Conservation (phyloP, 2,329 filamentous ascomycete genomes). For the Penicillium sp. region DNA sequence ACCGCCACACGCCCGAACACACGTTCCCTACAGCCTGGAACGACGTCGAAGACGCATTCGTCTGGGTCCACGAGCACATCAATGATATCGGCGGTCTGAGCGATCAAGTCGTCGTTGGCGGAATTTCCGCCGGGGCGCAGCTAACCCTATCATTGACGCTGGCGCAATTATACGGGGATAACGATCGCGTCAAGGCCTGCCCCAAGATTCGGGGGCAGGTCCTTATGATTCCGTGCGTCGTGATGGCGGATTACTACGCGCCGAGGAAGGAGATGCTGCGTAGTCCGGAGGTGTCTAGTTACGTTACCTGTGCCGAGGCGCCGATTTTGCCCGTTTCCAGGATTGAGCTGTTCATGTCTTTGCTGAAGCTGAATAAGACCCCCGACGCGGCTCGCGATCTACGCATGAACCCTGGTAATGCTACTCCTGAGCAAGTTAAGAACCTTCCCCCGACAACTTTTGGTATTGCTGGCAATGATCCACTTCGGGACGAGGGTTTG, state of each 20-base stretch:
- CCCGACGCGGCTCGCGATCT: conserved; percentile 32
- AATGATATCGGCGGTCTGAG: conserved; percentile 42
- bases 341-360: conserved; percentile 35
- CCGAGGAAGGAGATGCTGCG: conserved; percentile 39
- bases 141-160: conserved; percentile 46
- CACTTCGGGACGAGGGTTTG: conserved; percentile 53
- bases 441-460: conserved; percentile 50
- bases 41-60: conserved; percentile 57
- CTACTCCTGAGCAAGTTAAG: conserved; percentile 32
- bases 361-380: conserved; percentile 28
- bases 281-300: conserved; percentile 47
- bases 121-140: conserved; percentile 52
- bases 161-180: conserved; percentile 39
- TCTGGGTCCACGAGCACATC: conserved; percentile 55
- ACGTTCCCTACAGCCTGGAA: conserved; percentile 54
- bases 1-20: conserved; percentile 60
- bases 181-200: conserved; percentile 19
- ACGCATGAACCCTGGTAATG: conserved; percentile 44
- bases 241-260: conserved; percentile 37
- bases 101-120: conserved; percentile 48
- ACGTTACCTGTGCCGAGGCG: conserved; percentile 50
- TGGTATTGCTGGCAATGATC: conserved; percentile 51
- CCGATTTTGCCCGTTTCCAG: conserved; percentile 50
- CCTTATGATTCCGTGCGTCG: conserved; percentile 54
- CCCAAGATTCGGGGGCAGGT: conserved; percentile 52